phyloP scores from a whole-genome alignment of 805 yeast species.

The Kodamaea kakaduensis region DNA sequence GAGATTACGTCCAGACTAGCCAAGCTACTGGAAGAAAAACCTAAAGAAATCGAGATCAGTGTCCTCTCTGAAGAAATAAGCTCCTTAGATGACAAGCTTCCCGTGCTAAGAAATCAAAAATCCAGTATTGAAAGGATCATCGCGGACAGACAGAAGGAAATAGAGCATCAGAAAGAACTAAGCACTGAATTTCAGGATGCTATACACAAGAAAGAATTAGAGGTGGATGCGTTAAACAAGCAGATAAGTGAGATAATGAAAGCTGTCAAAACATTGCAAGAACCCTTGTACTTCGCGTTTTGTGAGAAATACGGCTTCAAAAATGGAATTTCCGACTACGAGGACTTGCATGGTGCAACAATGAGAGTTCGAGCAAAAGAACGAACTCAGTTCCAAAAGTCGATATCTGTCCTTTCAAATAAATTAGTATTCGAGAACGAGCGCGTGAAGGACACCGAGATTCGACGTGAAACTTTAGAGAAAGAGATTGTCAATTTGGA shows the following conservation, averaged over 20 bases:
- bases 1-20: constrained; percentile 48
- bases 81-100: constrained; percentile 38
- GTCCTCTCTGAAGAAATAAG: constrained; percentile 53
- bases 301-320: constrained; percentile 52
- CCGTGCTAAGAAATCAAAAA: constrained; percentile 42
- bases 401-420: constrained; percentile 55
- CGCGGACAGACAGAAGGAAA: constrained; percentile 46
- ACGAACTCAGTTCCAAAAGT: constrained; percentile 56
- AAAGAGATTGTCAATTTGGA: constrained; percentile 37
- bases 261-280: constrained; percentile 32
- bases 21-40: constrained; percentile 44
- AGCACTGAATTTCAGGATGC: constrained; percentile 19
- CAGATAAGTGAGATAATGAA: constrained; percentile 17
- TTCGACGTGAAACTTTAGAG: constrained; percentile 43
- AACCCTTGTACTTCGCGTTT: constrained; percentile 48
- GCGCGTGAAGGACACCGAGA: constrained; percentile 48
- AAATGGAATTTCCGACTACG: constrained; percentile 61
- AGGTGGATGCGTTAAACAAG: constrained; percentile 11
- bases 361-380: constrained; percentile 56
- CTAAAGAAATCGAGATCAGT: constrained; percentile 55
- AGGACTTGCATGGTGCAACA: constrained; percentile 58
- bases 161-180: constrained; percentile 41
- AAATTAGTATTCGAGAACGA: constrained; percentile 64
- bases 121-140: constrained; percentile 42
- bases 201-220: constrained; percentile 15